These are phyloP conservation scores for Pseudogymnoascus sp. DNA, from an alignment of 2,329 filamentous ascomycete species.

Conservation along the genomic window DNA sequence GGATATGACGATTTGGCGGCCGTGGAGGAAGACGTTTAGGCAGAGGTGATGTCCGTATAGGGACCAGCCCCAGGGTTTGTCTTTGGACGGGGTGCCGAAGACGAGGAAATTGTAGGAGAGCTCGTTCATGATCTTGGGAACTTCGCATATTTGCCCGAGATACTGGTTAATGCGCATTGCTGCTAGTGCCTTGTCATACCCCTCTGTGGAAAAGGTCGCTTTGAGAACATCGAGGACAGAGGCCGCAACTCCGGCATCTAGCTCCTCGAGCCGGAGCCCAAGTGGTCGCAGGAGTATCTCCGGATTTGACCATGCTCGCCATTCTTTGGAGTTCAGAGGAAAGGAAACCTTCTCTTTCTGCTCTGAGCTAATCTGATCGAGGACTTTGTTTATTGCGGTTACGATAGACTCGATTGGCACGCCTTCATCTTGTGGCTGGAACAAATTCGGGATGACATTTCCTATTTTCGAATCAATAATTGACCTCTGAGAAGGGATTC, in stretches of 20 bases:
- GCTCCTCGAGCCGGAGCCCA: constrained; percentile 14
- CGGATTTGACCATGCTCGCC: constrained; percentile 16
- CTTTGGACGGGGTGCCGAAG: constrained; percentile 13
- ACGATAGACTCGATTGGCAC: constrained; percentile 13
- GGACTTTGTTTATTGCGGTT: constrained; percentile 41
- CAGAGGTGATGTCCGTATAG: constrained; percentile 70
- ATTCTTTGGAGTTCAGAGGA: constrained; percentile 43
- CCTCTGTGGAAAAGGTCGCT: constrained; percentile 13
- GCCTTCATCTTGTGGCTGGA: constrained; percentile 21
- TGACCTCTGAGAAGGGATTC: constrained; percentile 38
- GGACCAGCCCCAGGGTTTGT: constrained; percentile 14
- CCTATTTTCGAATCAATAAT: constrained; percentile 52
- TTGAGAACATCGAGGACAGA: constrained; percentile 13
- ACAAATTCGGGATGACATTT: constrained; percentile 12
- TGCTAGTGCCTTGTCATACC: constrained; percentile 13
- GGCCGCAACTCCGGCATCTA: background rate
- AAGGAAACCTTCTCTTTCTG: constrained; percentile 38
- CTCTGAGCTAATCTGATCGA: constrained; percentile 9
- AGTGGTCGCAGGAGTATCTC: constrained; percentile 12
- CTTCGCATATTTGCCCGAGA: constrained; percentile 13
- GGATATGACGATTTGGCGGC: constrained; percentile 54
- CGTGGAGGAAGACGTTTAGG: constrained; percentile 59
- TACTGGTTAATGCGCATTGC: constrained; percentile 13
- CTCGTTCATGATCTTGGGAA: constrained; percentile 13
- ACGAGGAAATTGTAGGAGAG: constrained; percentile 15